Base-by-base conservation (phyloP, 306 rosid genomes). In the Prunus padus region DNA sequence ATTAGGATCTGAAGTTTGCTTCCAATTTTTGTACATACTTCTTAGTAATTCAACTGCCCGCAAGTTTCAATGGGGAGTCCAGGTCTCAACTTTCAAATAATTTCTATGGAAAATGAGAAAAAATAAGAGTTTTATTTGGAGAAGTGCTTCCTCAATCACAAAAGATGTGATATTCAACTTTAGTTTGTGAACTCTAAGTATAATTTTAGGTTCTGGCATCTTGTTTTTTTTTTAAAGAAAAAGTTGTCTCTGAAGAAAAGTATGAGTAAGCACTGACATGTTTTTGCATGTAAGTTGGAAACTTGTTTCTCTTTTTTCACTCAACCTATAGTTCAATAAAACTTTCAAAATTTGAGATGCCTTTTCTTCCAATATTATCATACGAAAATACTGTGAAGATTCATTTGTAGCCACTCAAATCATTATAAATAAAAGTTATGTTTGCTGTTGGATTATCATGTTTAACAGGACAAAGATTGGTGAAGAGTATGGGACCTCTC, bases 401-500 rank as follows among this genome's bases (percentile, higher is more conserved):
- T 61, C 25, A 26, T 18, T 26, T 52, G 33, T 30, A 25, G n/a
- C 30, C 18, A 8, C 22, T 37, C 44, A 8, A 5, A 8, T 46
- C 65, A 14, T 67, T 45, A 11, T 23, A 18, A 50, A 66, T 60
- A 52, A 5, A 67, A 66, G 40, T 26, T 67, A 44, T 56, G 28
- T 23, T 49, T 42, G 69, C 66, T 56, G 13, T 74, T 40, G 59
- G 40, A 57, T 68, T 64, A 55, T 45, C 70, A 54, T 69, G 46
- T 68, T 77, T 67, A 56, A 76, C 83, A 95, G 98, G 97, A 71
- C 88, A 90, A 73, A 90, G 96, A 82, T 80, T 95, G 71, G 89
- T 88, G 75, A 89, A 90, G 71, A 86, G 81, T 83, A 89, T 95
- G 80, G 86, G 84, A 77, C 81, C 85, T 16, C 85, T 95, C 12